Base-by-base conservation (phyloP, 75 land plant genomes). In the Gnetum montanum region DNA sequence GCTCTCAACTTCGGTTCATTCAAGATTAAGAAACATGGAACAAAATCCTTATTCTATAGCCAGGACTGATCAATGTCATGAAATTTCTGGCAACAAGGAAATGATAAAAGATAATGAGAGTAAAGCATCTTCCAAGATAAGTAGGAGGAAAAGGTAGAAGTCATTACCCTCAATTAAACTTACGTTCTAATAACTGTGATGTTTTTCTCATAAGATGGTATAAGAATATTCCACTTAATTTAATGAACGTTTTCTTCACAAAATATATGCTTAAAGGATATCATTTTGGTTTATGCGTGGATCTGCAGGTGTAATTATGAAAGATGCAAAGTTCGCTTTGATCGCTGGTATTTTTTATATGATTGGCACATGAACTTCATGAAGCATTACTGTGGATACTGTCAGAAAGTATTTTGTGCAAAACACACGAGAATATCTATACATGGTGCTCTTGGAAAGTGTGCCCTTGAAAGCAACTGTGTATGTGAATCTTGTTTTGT, bases 371-470 rank as follows among this genome's bases (percentile, higher is more conserved):
- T 70, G 72, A 64, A 54, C 20, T 58, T 70, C 52, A 46, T 15
- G 33, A 70, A 70, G 20, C 72, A 70, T 43, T 70, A 65, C 41
- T 70, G 72, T 44, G 60, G 72, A 34, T 68, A 70, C 26, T 70
- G 72, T 36, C 72, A 70, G 61, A 29, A 64, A 45, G 70, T 70
- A 2, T 70, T 64, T 57, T 70, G 72, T 64, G 70, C 64, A 37
- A 65, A 70, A 40, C 72, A 70, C 54, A 70, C 72, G 16, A 54
- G 61, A 10, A 70, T 70, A 25, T 70, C 72, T 18, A 61, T 69
- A 34, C 72, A 70, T 48, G 72, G 72, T 33, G 59, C 72, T 16
- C 46, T 46, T 57, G 72, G 72, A 28, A 57, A 54, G 24, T 70
- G 72, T 64, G 72, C 69, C 22, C 47, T 70, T 4, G 72, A 70